Base-by-base conservation (phyloP, 805 yeast species). In the Metschnikowia vanudenii region DNA sequence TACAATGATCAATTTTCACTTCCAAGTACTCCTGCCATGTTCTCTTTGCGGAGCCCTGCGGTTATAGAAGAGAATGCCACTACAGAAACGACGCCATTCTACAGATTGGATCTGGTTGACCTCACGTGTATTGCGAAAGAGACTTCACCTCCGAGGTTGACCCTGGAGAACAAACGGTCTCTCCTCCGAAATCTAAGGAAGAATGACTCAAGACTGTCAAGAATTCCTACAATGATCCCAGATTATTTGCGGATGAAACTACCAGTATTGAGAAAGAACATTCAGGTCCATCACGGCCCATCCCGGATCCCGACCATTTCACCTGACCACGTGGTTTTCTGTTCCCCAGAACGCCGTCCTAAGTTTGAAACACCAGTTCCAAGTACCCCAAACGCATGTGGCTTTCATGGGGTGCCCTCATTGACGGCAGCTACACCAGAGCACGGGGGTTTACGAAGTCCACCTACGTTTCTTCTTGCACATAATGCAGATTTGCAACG, bases 281-380 rank as follows among this genome's bases (percentile, higher is more conserved):
- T 28, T 16, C 13, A 37, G 24, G 41, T 37, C 1, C 45, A 37
- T 11, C n/a, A 32, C 10, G 45, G 50, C 3, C 49, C 45, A 3
- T 52, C 65, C 10, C 43, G 46, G 24, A 63, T 69, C 17, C 71
- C 74, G 9, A 50, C 56, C 28, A 62, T 67, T 13, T 54, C 66
- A 28, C 60, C 63, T 1, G 51, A 57, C 14, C 71, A 69, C 44
- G 62, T 65, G 4, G 63, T 66, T 2, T 65, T 67, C 46, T 53
- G 55, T 28, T 65, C 72, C 2, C 59, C 57, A 9, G 48, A 49
- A 37, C 53, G 53, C 38, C 45, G 47, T 9, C 16, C 50, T 4
- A 39, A 19, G 16, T 1, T 18, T 11, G 34, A 13, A 20, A 35
- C 51, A 16, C 46, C 47, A 10, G 7, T 30, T 12, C 17, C 16